phyloP scores from a whole-genome alignment of 768 basidiomycete species.

The Collybia nuda region DNA sequence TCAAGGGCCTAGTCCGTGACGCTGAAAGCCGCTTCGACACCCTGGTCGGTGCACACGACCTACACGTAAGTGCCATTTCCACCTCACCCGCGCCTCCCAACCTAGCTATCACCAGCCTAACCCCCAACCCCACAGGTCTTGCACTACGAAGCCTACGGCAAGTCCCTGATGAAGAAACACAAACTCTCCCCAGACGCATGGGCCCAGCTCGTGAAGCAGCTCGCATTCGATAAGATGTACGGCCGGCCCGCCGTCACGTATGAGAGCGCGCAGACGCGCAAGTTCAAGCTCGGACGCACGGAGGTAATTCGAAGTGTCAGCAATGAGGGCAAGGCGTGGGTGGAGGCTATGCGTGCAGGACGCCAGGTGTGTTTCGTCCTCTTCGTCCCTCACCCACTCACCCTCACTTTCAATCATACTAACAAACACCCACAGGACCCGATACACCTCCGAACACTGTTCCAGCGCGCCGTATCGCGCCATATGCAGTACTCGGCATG shows the following conservation, averaged over 20 bases:
- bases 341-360: constrained; percentile 70
- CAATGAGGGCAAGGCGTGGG: constrained; percentile 81
- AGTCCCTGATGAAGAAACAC: constrained; percentile 78
- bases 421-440: constrained; percentile 20
- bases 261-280: constrained; percentile 93
- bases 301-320: constrained; percentile 92
- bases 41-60: constrained; percentile 75
- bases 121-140: constrained; percentile 51
- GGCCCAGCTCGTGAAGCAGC: constrained; percentile 93
- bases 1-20: constrained; percentile 49
- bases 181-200: constrained; percentile 91
- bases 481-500: constrained; percentile 87
- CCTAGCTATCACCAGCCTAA: neutral
- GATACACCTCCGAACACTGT: constrained; percentile 56
- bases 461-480: constrained; percentile 73
- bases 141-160: constrained; percentile 89
- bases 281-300: constrained; percentile 87
- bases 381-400: too few species aligned
- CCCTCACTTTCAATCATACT: neutral
- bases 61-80: constrained; percentile 50
- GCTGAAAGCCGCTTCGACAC: constrained; percentile 72
- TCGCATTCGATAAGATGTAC: constrained; percentile 89
- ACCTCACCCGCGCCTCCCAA: neutral
- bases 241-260: constrained; percentile 79
- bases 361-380: too few species aligned